phyloP scores from a whole-genome alignment of 2,329 filamentous ascomycete genomes.

The Hypoxylon sp. region DNA sequence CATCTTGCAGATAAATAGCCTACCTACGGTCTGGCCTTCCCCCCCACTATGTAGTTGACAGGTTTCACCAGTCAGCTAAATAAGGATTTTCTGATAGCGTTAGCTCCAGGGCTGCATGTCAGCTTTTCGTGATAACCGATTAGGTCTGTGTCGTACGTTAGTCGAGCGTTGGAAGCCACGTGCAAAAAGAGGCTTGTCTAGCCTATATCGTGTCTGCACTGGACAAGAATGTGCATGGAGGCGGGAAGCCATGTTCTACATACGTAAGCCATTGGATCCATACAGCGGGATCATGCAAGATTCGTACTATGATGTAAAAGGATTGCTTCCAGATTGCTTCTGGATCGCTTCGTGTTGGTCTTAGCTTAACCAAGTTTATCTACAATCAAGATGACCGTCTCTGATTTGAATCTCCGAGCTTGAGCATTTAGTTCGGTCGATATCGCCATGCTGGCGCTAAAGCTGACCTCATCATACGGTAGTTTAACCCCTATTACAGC shows the following conservation, averaged over 20 bases:
- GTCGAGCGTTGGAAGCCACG: constrained; percentile 27
- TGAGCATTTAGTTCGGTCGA: constrained; percentile 3
- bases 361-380: constrained; percentile 13
- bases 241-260: constrained; percentile 8
- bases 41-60: constrained; percentile 22
- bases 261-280: constrained; percentile 15
- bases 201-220: constrained; percentile 8
- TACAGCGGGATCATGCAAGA: constrained; percentile 34
- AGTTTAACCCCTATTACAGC: constrained; percentile 15
- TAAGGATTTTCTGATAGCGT: constrained; percentile 32
- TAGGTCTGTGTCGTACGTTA: constrained; percentile 19
- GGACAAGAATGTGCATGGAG: constrained; percentile 14
- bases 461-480: constrained; percentile 15
- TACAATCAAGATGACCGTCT: constrained; percentile 1
- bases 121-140: constrained; percentile 21
- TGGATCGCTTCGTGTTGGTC: constrained; percentile 4
- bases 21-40: constrained; percentile 17
- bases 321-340: constrained; percentile 11
- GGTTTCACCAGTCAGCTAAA: constrained; percentile 27
- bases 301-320: constrained; percentile 29
- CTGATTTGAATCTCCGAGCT: constrained; percentile 13
- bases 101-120: constrained; percentile 42
- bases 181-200: constrained; percentile 23
- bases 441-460: constrained; percentile 5
- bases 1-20: constrained; percentile 25